Base-by-base conservation (phyloP, 169 alveolate genomes). In the Cryptosporidium muris region DNA sequence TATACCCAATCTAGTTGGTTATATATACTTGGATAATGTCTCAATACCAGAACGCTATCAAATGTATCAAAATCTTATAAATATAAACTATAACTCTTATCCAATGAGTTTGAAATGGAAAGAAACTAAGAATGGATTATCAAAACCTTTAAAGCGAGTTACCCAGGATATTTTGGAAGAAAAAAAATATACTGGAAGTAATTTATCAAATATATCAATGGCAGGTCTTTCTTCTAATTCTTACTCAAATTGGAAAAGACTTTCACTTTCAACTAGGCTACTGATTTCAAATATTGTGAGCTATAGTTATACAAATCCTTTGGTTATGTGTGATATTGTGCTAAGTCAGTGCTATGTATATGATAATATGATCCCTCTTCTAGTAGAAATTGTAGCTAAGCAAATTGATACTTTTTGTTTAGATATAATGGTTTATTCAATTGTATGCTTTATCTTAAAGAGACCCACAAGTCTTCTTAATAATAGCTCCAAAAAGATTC, bases 351-450 rank as follows among this genome's bases (percentile, higher is more conserved):
- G 85, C 62, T 58, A 58, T 42, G 54, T 42, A n/a, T 74, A 74
- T 74, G 85, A 74, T n/a, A 74, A 74, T 74, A 74, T 74, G 85
- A 74, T 74, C 42, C 85, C 85, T 43, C 68, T 74, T 42, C 45
- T 74, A 43, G 40, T 74, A 3, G 85, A 74, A 51, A 74, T 74
- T 34, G 42, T 74, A 16, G 85, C 74, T 14, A 62, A 60, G 3
- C 54, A 74, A 43, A 74, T 74, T 2, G 74, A 74, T 54, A 68
- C 54, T 8, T 45, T 74, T 25, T 56, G 74, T 58, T 54, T 74
- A 25, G 85, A 74, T 48, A 43, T 58, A 43, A 74, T 74, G 85
- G 51, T 74, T 16, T 74, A 58, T 47, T 45, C 68, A 25, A 74
- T 74, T 4, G 60, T 74, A 9, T 58, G 60, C 49, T 74, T 74